A percentile compares a stretch with the other conserved stretches of the same genome.
Conservation (phyloP, 371 early-diverging fungal species). For the Mucor ambiguus region DNA sequence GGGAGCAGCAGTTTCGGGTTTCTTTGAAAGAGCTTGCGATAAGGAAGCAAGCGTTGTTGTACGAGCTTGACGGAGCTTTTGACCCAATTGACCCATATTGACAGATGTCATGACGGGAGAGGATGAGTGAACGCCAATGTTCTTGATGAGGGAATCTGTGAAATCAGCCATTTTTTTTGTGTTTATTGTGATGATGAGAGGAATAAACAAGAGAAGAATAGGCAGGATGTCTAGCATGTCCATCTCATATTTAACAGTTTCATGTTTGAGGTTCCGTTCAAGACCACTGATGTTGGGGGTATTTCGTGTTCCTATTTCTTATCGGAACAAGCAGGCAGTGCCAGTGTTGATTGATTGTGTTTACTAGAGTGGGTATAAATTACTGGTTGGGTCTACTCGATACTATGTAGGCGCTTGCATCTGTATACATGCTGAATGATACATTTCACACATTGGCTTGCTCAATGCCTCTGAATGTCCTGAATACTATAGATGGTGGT, state of each 20-base stretch:
- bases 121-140: constrained; percentile 14
- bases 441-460: background rate
- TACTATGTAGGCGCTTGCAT: background rate
- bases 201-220: background rate
- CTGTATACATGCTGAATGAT: background rate
- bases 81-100: constrained; percentile 16
- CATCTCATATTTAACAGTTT: constrained; percentile 7
- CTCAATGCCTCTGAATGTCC: background rate
- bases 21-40: constrained; percentile 16
- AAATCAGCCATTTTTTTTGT: constrained; percentile 16
- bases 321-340: background rate
- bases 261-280: constrained; percentile 6
- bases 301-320: background rate
- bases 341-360: background rate
- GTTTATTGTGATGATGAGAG: background rate
- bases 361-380: background rate
- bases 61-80: constrained; percentile 20
- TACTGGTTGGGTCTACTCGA: background rate
- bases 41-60: constrained; percentile 15
- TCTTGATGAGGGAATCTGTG: constrained; percentile 20
- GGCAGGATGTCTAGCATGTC: background rate
- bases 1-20: background rate
- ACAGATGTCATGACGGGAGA: constrained; percentile 8
- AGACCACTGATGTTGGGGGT: constrained; percentile 7
- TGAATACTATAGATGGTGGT: background rate